Evolutionary conservation across 805 yeast genomes (phyloP).

Genomic region (Saccharomycopsis javanensis): DNA sequence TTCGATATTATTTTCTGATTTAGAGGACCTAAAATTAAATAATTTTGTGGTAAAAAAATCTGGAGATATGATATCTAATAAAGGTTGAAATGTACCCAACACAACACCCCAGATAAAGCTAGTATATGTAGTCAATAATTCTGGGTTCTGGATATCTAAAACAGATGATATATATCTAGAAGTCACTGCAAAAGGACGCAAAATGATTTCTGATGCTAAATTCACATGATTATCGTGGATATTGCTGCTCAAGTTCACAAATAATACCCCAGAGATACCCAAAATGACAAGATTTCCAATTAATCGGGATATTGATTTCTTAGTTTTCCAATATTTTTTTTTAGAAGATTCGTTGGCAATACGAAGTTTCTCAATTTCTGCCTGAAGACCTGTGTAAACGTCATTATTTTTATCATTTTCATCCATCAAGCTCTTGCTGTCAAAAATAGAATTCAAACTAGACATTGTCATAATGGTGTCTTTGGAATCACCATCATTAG

Average conservation of each 20-base stretch:
- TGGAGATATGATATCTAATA: constrained; percentile 11
- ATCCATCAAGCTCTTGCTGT: constrained; percentile 10
- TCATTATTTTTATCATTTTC: constrained; percentile 12
- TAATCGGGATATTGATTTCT: background rate
- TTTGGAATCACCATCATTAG: background rate
- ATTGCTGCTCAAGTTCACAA: constrained; percentile 11
- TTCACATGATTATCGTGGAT: constrained; percentile 10
- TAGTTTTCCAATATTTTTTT: background rate
- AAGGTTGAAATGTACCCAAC: constrained; percentile 15
- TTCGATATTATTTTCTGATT: constrained; percentile 1
- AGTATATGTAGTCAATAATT: background rate
- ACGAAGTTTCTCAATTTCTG: constrained; percentile 11
- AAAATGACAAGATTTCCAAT: constrained; percentile 5
- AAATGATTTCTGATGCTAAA: constrained; percentile 9
- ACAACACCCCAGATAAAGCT: constrained; percentile 13
- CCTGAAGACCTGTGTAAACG: constrained; percentile 5
- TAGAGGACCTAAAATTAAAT: constrained; percentile 5
- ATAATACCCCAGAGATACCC: constrained; percentile 14
- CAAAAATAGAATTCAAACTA: constrained; percentile 14
- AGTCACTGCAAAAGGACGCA: constrained; percentile 8
- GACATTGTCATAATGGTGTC: constrained; percentile 7
- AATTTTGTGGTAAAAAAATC: constrained; percentile 3
- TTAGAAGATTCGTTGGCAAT: background rate
- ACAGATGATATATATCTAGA: background rate
- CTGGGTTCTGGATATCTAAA: background rate